A percentile compares a stretch with the other conserved stretches of the same genome.
Evolutionary conservation across 1,139 yeast species (phyloP).

Genomic region (Candida glucosophila): DNA sequence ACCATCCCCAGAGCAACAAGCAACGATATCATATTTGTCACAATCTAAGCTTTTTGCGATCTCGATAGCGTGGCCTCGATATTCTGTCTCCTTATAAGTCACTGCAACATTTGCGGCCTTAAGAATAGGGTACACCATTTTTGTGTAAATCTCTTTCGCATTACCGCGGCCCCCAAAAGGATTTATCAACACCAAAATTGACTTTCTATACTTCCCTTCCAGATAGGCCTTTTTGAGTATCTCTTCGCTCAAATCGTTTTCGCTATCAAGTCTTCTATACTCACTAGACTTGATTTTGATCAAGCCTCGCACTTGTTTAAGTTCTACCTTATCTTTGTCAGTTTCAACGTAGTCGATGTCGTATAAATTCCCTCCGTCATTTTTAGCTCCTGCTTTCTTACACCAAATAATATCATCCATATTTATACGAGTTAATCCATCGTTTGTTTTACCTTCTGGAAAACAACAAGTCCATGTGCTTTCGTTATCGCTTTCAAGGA

Average conservation of each 20-base stretch:
- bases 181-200: conserved; percentile 62
- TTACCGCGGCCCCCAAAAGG: conserved; percentile 88
- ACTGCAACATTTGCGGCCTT: conserved; percentile 56
- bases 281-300: too few relatives aligned
- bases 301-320: too few relatives aligned
- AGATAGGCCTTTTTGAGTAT: conserved; percentile 15
- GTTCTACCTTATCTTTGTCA: not conserved
- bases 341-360: not conserved
- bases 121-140: conserved; percentile 62
- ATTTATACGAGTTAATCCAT: too few relatives aligned
- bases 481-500: too few relatives aligned
- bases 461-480: too few relatives aligned
- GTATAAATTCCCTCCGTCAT: not conserved
- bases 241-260: not conserved
- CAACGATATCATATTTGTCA: conserved; percentile 63
- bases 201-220: conserved; percentile 21
- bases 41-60: conserved; percentile 51
- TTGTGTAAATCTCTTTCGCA: conserved; percentile 51
- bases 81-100: conserved; percentile 54
- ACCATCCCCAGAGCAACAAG: conserved; percentile 96
- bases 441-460: too few relatives aligned
- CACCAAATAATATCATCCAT: too few relatives aligned
- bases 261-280: too few relatives aligned
- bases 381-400: not conserved
- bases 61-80: conserved; percentile 65